Evolutionary conservation across 1,284 basidiomycete genomes (phyloP).

Genomic region (Testicularia cyperi): DNA sequence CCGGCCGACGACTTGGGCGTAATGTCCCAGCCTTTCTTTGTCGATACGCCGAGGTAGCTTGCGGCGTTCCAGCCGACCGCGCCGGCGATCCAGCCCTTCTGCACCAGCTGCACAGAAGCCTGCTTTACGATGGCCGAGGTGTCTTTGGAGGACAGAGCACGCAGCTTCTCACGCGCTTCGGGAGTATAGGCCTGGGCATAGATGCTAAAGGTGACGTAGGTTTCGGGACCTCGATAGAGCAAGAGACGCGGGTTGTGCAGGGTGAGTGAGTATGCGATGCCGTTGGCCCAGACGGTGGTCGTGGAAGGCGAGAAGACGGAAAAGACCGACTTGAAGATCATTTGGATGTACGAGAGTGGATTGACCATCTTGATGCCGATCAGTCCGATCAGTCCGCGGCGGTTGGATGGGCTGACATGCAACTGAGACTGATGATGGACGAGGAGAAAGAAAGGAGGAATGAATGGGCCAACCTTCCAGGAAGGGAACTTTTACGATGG

Average conservation of each 20-base stretch:
- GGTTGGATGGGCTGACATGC: no score
- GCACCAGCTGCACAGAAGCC: constrained; percentile 37
- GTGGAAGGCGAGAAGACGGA: constrained; percentile 31
- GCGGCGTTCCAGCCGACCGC: constrained; percentile 44
- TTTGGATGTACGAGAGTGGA: constrained; percentile 26
- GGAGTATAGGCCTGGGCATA: constrained; percentile 33
- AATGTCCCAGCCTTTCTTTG: constrained; percentile 40
- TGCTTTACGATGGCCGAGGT: constrained; percentile 8
- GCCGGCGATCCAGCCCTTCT: constrained; percentile 48
- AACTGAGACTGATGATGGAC: no score
- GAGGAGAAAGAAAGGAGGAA: no score
- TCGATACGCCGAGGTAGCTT: constrained; percentile 26
- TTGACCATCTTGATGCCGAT: constrained; percentile 31
- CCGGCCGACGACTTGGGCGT: constrained; percentile 20
- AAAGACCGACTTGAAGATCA: constrained; percentile 33
- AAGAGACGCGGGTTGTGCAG: constrained; percentile 42
- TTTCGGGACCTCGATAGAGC: constrained; percentile 45
- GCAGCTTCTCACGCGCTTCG: constrained; percentile 28
- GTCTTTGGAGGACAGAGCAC: constrained; percentile 7
- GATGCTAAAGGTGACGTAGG: constrained; percentile 41
- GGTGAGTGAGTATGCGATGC: constrained; percentile 33
- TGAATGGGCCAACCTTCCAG: no score
- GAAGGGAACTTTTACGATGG: no score
- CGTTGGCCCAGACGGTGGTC: constrained; percentile 34
- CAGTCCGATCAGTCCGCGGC: no score